Base-by-base conservation (phyloP, 768 basidiomycete genomes). In the Rhizopogon salebrosus region DNA sequence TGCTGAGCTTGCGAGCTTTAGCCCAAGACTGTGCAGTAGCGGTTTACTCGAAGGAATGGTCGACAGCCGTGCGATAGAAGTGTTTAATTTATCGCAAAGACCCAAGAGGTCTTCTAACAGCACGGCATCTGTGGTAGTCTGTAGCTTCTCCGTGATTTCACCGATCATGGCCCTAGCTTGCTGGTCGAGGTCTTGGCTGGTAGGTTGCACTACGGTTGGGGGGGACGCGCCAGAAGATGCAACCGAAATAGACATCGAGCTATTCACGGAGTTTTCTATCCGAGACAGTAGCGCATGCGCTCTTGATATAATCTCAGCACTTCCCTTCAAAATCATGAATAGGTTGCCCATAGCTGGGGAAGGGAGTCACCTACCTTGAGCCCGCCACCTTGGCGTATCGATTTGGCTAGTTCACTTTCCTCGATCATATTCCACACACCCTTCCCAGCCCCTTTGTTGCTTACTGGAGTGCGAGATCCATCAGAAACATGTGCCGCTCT, bases 371-470 rank as follows among this genome's bases (percentile, higher is more conserved):
- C 78, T 79, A 72, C 79, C 79, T 63, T 84, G 79, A 40, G 64
- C 67, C 60, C 70, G 2, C 65, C 65, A 0, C 70, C 75, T 53
- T 78, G 71, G 48, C 83, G 72, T 52, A 91, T 83, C 13, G 82
- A 79, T 66, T 78, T 81, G 3, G 90, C 90, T 26, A 92, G 72
- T 66, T 89, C 85, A 65, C 89, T 91, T 56, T 89, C 87, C 66
- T 92, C 88, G 50, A 92, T 88, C 81, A 92, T 80, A 0, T 80
- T 81, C 90, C 90, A 92, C 11, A 92, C 79, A 1, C 87, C 87
- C 60, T 82, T 90, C 7, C 78, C 77, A 6, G 69, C 59, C 3
- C 81, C 83, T n/a, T 80, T 76, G 4, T 81, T 80, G 54, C 76
- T 78, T 41, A 42, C 2, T 7, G 57, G 59, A 14, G 62, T 58